Conservation (phyloP, 345 rosid species). For the Gossypium sturtianum region DNA sequence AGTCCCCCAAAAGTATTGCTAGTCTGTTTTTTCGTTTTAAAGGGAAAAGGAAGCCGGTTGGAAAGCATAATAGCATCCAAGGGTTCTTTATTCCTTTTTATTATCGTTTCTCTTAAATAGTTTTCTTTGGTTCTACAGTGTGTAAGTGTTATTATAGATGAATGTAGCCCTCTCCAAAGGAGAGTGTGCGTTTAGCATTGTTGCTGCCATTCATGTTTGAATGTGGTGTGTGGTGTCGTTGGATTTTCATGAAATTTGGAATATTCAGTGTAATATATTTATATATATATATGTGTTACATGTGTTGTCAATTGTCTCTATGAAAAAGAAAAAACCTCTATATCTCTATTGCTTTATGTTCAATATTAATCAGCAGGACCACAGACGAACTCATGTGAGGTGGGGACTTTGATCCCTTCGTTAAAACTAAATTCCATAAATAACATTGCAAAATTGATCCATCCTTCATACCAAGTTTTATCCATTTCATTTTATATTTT, state of each 20-base stretch:
- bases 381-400: too few relatives aligned
- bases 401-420: too few relatives aligned
- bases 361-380: too few relatives aligned
- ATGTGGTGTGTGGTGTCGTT: background rate
- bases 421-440: too few relatives aligned
- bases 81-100: background rate
- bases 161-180: constrained; percentile 53
- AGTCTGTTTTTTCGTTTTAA: background rate
- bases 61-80: constrained; percentile 22
- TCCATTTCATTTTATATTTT: too few relatives aligned
- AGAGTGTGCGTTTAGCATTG: constrained; percentile 35
- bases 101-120: background rate
- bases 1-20: constrained; percentile 7
- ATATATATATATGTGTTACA: background rate
- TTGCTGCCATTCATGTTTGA: background rate
- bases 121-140: background rate
- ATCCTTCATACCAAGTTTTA: too few relatives aligned
- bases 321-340: too few relatives aligned
- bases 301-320: background rate
- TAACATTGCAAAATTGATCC: too few relatives aligned
- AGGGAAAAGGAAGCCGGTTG: constrained; percentile 11
- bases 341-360: too few relatives aligned
- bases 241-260: background rate
- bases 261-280: background rate
- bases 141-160: constrained; percentile 19